These are phyloP conservation scores for Asterophora parasitica DNA, from an alignment of 768 basidiomycete species.

Conservation along the genomic window DNA sequence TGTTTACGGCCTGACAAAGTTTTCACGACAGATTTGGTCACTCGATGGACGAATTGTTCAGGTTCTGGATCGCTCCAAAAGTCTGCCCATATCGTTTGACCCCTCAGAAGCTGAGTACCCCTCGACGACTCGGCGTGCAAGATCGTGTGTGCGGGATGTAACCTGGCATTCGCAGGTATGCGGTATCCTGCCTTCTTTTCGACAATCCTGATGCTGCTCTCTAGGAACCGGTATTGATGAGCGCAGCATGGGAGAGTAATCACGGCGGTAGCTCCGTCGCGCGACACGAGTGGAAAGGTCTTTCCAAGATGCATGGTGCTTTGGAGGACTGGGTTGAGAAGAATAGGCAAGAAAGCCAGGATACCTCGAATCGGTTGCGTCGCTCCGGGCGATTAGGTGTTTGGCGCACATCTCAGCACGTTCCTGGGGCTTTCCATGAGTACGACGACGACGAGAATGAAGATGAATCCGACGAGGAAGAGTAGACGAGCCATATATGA, in stretches of 20 bases:
- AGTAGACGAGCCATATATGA: not conserved
- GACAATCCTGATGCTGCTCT: not conserved
- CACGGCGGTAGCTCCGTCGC: constrained; percentile 74
- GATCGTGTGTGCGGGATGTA: constrained; percentile 82
- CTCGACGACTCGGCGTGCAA: constrained; percentile 21
- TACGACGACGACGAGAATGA: constrained; percentile 13
- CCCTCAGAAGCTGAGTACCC: constrained; percentile 59
- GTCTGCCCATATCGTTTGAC: constrained; percentile 65
- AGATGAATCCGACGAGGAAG: not conserved
- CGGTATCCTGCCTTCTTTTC: not conserved
- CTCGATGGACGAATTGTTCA: constrained; percentile 85
- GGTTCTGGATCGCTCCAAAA: constrained; percentile 74
- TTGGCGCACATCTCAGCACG: not conserved
- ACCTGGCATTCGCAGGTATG: constrained; percentile 86
- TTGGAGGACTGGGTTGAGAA: constrained; percentile 78
- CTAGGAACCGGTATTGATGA: constrained; percentile 87
- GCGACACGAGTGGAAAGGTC: constrained; percentile 94
- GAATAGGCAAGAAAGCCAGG: constrained; percentile 19
- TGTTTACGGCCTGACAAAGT: constrained; percentile 5
- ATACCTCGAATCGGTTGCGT: constrained; percentile 12
- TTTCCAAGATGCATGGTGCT: constrained; percentile 60
- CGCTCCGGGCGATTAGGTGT: constrained; percentile 22
- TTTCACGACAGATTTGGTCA: constrained; percentile 76
- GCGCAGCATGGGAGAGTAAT: constrained; percentile 78
- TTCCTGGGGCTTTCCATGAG: constrained; percentile 21